phyloP scores from a whole-genome alignment of 2,329 filamentous ascomycete species.

The Pseudogymnoascus sp. region DNA sequence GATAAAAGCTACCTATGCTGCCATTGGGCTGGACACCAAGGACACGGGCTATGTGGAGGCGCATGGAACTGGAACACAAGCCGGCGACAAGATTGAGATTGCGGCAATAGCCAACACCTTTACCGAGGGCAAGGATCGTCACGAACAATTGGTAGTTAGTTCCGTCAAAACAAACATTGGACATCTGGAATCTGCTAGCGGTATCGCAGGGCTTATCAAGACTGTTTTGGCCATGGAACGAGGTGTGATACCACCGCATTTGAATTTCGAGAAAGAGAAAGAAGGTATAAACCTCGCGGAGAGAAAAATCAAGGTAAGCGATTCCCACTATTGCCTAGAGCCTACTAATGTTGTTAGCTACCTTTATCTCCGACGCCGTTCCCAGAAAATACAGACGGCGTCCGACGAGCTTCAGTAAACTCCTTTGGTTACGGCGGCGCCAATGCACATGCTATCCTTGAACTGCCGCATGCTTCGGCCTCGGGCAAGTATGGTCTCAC shows the following conservation, averaged over 20 bases:
- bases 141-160: conserved; percentile 13
- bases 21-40: conserved; percentile 11
- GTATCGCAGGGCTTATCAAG: conserved; percentile 19
- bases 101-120: conserved; percentile 16
- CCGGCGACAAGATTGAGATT: conserved; percentile 16
- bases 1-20: conserved; percentile 28
- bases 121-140: conserved; percentile 14
- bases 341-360: conserved; percentile 3
- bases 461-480: conserved; percentile 15
- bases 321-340: neutral
- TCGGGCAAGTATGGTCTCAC: neutral
- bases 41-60: conserved; percentile 16
- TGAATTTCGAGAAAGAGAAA: conserved; percentile 32
- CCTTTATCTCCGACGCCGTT: neutral
- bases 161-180: conserved; percentile 24
- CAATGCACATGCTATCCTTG: conserved; percentile 36
- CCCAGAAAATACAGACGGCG: conserved; percentile 5
- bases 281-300: conserved; percentile 30
- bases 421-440: conserved; percentile 37
- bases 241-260: conserved; percentile 24
- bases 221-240: conserved; percentile 25
- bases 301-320: conserved; percentile 31
- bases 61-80: conserved; percentile 1
- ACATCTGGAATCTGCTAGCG: conserved; percentile 21
- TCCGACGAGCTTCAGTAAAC: conserved; percentile 17